A percentile compares a stretch with the other conserved stretches of the same genome.
These are phyloP conservation scores for Beauveria sp. DNA, from an alignment of 2,329 filamentous ascomycete species.

Conservation along the genomic window DNA sequence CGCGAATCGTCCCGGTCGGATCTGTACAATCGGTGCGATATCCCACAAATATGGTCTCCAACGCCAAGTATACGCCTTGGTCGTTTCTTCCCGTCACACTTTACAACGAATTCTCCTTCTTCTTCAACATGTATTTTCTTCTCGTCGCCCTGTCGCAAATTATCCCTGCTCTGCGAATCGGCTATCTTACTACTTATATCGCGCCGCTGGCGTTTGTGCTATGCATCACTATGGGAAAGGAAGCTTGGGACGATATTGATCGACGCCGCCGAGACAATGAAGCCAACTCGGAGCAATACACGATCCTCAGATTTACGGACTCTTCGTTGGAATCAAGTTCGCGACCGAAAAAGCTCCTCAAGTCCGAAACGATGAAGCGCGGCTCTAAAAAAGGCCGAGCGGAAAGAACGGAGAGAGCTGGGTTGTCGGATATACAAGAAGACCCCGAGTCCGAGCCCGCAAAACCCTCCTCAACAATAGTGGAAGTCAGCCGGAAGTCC, in stretches of 20 bases:
- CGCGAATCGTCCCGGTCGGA: constrained; percentile 69
- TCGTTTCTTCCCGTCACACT: constrained; percentile 90
- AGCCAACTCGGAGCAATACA: constrained; percentile 87
- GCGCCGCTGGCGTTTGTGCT: constrained; percentile 89
- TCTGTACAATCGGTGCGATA: constrained; percentile 66
- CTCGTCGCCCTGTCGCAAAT: constrained; percentile 91
- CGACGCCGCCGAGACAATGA: constrained; percentile 81
- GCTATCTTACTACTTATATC: constrained; percentile 90
- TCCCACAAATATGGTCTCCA: constrained; percentile 85
- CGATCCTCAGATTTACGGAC: constrained; percentile 64
- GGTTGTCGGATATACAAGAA: constrained; percentile 58
- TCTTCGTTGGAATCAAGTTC: constrained; percentile 33
- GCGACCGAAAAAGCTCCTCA: constrained; percentile 32
- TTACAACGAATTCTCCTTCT: constrained; percentile 99
- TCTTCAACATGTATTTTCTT: constrained; percentile 99
- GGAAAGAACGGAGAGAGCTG: constrained; percentile 26
- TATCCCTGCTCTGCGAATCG: constrained; percentile 81
- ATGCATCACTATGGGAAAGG: constrained; percentile 86
- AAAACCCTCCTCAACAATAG: constrained; percentile 42
- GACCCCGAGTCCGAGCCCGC: constrained; percentile 52
- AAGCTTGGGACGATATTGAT: constrained; percentile 88
- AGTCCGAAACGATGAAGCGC: constrained; percentile 31
- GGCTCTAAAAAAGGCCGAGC: constrained; percentile 23
- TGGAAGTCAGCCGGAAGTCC: constrained; percentile 72
- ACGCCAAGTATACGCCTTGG: constrained; percentile 94